Percentiles rank a stretch among this genome's conserved stretches.
Evolutionary conservation across 805 yeast species (phyloP).

Genomic region (Metschnikowia koreensis): DNA sequence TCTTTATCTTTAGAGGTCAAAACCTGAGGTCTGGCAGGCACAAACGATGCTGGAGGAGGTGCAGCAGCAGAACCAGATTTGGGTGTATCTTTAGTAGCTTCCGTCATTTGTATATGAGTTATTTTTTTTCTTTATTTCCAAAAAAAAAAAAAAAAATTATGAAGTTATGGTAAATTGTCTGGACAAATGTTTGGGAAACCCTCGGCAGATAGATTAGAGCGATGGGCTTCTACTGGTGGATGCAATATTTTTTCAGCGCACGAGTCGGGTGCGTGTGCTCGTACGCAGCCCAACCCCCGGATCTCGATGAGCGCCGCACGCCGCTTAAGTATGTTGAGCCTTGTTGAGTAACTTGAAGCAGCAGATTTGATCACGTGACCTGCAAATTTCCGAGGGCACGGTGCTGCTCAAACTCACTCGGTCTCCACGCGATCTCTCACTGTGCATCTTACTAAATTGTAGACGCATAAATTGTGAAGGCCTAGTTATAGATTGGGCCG

Average conservation of each 20-base stretch:
- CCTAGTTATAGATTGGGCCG: no score
- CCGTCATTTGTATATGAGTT: background rate
- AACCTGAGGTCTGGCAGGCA: slow-evolving; percentile 83
- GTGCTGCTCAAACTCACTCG: no score
- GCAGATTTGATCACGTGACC: no score
- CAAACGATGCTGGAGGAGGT: slow-evolving; percentile 57
- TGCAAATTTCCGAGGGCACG: no score
- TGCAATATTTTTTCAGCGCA: background rate
- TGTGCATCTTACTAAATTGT: no score
- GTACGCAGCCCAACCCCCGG: background rate
- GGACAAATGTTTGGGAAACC: background rate
- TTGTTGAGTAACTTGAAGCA: no score
- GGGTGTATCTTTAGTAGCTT: background rate
- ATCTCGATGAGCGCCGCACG: background rate
- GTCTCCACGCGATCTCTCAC: no score
- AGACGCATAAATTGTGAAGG: no score
- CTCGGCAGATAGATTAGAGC: background rate
- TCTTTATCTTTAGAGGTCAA: slow-evolving; percentile 80
- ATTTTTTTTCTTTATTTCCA: background rate
- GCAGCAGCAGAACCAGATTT: slow-evolving; percentile 6
- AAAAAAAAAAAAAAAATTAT: background rate
- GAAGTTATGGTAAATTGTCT: background rate
- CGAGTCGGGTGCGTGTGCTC: background rate
- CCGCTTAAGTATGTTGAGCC: background rate
- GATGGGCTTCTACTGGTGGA: background rate